These are phyloP conservation scores for Rhodotorula taiwanensis DNA, from an alignment of 768 basidiomycete genomes.

Conservation along the genomic window DNA sequence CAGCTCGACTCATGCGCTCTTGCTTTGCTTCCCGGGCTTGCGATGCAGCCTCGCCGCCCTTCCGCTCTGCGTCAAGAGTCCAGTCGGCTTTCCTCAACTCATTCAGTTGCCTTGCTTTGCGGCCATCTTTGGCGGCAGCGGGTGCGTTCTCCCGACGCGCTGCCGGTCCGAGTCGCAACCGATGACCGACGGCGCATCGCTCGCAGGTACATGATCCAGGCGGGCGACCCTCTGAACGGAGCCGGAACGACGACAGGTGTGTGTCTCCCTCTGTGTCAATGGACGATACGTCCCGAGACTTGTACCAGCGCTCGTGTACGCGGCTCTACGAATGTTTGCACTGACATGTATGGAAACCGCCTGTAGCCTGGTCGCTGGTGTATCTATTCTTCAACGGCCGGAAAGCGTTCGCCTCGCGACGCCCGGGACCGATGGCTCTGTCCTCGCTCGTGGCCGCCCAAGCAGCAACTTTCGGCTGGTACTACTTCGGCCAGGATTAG, in stretches of 20 bases:
- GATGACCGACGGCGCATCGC: no score
- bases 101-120: slow-evolving; percentile 82
- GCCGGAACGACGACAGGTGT: slow-evolving; percentile 32
- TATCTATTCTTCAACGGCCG: slow-evolving; percentile 35
- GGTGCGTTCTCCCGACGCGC: slow-evolving; percentile 1
- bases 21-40: no score
- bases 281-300: no score
- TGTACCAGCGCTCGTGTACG: no score
- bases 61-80: slow-evolving; percentile 14
- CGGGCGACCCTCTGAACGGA: slow-evolving; percentile 33
- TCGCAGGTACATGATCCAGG: slow-evolving; percentile 33
- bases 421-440: slow-evolving; percentile 23
- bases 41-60: slow-evolving; percentile 17
- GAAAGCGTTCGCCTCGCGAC: slow-evolving; percentile 17
- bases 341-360: no score
- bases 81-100: slow-evolving; percentile 84
- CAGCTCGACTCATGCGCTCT: no score
- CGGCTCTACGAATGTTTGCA: not conserved
- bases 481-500: slow-evolving; percentile 16
- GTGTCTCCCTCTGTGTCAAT: not conserved
- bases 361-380: slow-evolving; percentile 31
- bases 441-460: slow-evolving; percentile 1
- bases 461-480: slow-evolving; percentile 13
- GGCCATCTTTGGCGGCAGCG: slow-evolving; percentile 42
- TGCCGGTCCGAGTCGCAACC: no score